Base-by-base conservation (phyloP, 768 basidiomycete genomes). In the Mycena rebaudengoi region DNA sequence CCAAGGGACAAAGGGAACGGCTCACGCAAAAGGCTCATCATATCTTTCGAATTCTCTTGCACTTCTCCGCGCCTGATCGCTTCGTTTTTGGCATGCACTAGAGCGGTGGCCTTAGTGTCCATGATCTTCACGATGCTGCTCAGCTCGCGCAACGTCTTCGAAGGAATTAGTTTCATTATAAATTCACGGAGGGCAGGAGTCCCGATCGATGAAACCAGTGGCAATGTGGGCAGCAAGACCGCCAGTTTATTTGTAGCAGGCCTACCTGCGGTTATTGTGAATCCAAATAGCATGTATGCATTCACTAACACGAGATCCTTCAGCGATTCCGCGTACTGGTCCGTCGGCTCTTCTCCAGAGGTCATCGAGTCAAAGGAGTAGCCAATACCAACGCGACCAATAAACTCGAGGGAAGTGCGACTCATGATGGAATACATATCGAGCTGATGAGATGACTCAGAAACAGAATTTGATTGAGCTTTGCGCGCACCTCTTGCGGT, bases 1-100 rank as follows among this genome's bases (percentile, higher is more conserved):
- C 57, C 35, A 60, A 44, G n/a, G 2, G 8, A 20, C 20, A 28
- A 32, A 43, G 49, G 16, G 12, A 26, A 43, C 14, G 28, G 14
- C 18, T 64, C 64, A 86, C 84, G 71, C 29, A 85, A 66, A 41
- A 83, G 75, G 56, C 80, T 83, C 64, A 85, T 74, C 21, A 86
- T 77, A 65, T 85, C 84, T 44, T 80, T 81, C 16, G 62, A 57
- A 4, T 79, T 41, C 6, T 60, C 59, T 30, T 70, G 76, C 35
- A 77, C 74, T 30, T 81, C 79, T 5, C 78, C 79, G 23, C 71
- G 69, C 12, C 60, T 62, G 3, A 83, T 41, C 2, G 79, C 74
- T 32, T 61, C 68, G 60, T 77, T 79, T 70, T 83, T 84, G 21
- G 70, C 64, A 21, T 73, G 63, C 33, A 76, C 77, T 6, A 85